Evolutionary conservation across 345 rosid genomes (phyloP), one percentile per base, ranked within the genome.

Genomic region (Pugionium cornutum): DNA sequence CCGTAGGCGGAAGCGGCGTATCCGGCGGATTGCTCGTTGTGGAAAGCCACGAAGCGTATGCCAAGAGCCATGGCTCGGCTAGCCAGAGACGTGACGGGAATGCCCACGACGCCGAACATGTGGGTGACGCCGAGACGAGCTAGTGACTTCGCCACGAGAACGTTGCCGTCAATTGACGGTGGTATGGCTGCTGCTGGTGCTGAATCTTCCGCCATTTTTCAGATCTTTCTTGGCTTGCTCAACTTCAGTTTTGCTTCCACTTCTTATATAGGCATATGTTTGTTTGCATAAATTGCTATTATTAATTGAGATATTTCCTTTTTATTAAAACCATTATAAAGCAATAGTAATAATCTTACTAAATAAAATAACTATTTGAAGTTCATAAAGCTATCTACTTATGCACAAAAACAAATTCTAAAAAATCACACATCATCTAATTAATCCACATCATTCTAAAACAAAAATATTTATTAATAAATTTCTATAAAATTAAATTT

Each of bases 11-110:
- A 89, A 69, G 99, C 97, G 43, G 97, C 97, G 70, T 94, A 94
- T 1, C 99, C 99, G 0, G 99, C 99, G 33, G 99, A 88, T 74
- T 90, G 99, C 77, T 94, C 99, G 80, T 94, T 94, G 81, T 90
- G 97, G 78, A 88, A 90, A 60, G 99, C 99, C 62, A 90, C 31
- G 83, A 94, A 90, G 47, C 97, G 95, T 74, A 94, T 73, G 10
- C 99, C 99, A 0, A 82, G 62, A 4, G 89, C 68, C 52, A 90
- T 86, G 29, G 95, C 87, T 36, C 91, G 92, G 75, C 59, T 94
- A 2, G 99, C 96, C 6, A 94, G 81, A 41, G 96, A 81, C 2
- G 99, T 94, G 4, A 94, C 99, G 25, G 99, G 99, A 59, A 94
- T 90, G 3, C 99, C 99, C 1, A 94, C 96, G 57, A 94, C 92